Evolutionary conservation across 805 yeast species (phyloP).

Genomic region (Schwanniomyces occidentalis): DNA sequence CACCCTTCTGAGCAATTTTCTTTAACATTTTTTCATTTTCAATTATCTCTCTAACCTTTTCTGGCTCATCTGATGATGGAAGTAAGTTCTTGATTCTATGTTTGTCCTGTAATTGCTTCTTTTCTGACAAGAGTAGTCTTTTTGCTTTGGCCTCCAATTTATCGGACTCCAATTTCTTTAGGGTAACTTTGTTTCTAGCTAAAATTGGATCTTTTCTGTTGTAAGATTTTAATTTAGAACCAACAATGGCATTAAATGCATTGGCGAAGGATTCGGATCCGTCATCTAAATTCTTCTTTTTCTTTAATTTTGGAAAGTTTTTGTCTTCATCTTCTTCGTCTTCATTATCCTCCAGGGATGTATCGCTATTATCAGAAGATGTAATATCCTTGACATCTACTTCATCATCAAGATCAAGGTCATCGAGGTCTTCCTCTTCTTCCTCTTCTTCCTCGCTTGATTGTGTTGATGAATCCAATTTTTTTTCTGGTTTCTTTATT

Average conservation of each 20-base stretch:
- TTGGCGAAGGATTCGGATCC: constrained; percentile 77
- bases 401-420: constrained; percentile 23
- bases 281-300: constrained; percentile 58
- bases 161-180: constrained; percentile 74
- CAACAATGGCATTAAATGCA: constrained; percentile 82
- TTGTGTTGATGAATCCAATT: constrained; percentile 2
- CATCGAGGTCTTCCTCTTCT: constrained; percentile 19
- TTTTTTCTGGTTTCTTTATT: constrained; percentile 1
- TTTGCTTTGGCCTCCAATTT: constrained; percentile 84
- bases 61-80: constrained; percentile 59
- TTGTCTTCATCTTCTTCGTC: constrained; percentile 31
- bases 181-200: constrained; percentile 72
- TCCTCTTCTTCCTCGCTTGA: constrained; percentile 13
- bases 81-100: constrained; percentile 68
- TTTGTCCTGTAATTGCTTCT: constrained; percentile 63
- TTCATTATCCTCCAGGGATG: constrained; percentile 12
- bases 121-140: constrained; percentile 67
- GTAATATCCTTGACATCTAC: constrained; percentile 23
- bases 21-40: constrained; percentile 70
- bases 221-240: constrained; percentile 84
- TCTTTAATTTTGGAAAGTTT: constrained; percentile 50
- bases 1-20: constrained; percentile 87
- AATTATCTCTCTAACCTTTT: constrained; percentile 54
- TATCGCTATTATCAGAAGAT: constrained; percentile 13
- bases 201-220: constrained; percentile 88